Conservation (phyloP, 2,329 filamentous ascomycete species). For the Nigrospora osmanthi region DNA sequence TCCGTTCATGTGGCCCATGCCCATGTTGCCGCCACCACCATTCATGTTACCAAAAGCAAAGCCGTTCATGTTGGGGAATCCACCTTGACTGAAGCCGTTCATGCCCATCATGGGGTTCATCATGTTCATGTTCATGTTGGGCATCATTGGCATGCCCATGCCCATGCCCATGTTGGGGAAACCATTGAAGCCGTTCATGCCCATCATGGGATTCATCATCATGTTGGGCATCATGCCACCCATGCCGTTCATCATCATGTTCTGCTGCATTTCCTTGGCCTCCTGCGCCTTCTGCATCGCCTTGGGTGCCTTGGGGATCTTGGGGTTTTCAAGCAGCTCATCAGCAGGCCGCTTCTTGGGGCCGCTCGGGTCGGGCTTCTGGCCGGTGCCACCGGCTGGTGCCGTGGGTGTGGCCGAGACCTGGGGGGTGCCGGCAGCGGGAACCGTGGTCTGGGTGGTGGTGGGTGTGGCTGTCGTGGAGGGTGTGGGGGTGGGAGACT, state of each 20-base stretch:
- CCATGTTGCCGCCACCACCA: constrained; percentile 20
- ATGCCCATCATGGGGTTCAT: constrained; percentile 31
- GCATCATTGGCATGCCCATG: constrained; percentile 27
- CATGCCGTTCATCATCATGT: constrained; percentile 39
- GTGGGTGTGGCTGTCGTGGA: constrained; percentile 14
- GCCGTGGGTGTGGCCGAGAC: constrained; percentile 14
- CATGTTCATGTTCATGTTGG: constrained; percentile 24
- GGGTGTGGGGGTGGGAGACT: constrained; percentile 12
- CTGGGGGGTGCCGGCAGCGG: constrained; percentile 12
- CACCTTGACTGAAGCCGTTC: constrained; percentile 23
- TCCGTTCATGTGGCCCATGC: constrained; percentile 22
- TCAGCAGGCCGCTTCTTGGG: constrained; percentile 80
- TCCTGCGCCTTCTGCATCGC: constrained; percentile 49
- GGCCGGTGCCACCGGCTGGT: constrained; percentile 11
- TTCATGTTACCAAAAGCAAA: constrained; percentile 20
- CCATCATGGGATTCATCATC: constrained; percentile 31
- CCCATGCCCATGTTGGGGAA: constrained; percentile 23
- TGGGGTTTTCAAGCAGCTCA: constrained; percentile 56
- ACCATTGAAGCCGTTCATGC: constrained; percentile 27
- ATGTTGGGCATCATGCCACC: constrained; percentile 33
- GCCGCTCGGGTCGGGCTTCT: constrained; percentile 10
- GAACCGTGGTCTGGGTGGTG: constrained; percentile 16
- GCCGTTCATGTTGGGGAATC: constrained; percentile 15
- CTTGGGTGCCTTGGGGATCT: constrained; percentile 57
- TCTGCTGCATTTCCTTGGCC: constrained; percentile 38